These are phyloP conservation scores for Wallemia hederae DNA, from an alignment of 1,284 basidiomycete genomes.

Conservation along the genomic window DNA sequence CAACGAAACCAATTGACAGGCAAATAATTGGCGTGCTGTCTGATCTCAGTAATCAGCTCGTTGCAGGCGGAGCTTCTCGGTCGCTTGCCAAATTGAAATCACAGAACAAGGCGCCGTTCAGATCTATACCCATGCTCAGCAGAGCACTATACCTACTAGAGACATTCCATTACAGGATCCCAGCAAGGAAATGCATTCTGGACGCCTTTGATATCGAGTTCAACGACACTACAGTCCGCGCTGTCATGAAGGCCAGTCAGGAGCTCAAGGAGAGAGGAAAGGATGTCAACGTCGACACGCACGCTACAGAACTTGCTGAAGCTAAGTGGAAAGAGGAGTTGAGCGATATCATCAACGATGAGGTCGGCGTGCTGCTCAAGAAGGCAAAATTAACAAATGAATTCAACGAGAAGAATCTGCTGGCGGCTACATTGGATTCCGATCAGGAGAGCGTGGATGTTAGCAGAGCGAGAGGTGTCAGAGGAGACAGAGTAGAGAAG, in stretches of 20 bases:
- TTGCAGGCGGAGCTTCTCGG: slow-evolving; percentile 71
- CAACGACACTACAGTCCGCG: not conserved
- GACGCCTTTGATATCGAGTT: slow-evolving; percentile 68
- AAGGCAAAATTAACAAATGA: not conserved
- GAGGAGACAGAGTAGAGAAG: not conserved
- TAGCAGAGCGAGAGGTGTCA: not conserved
- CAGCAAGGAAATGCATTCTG: slow-evolving; percentile 66
- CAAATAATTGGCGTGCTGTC: slow-evolving; percentile 69
- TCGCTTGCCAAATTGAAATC: slow-evolving; percentile 64
- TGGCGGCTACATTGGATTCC: not conserved
- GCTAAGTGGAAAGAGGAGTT: not conserved
- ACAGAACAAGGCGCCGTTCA: slow-evolving; percentile 31
- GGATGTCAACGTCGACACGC: not conserved
- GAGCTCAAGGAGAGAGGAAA: not conserved
- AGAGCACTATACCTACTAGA: slow-evolving; percentile 60
- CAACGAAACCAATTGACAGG: slow-evolving; percentile 40
- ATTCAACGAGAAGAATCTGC: not conserved
- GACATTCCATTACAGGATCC: slow-evolving; percentile 58
- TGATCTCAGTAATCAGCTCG: slow-evolving; percentile 81
- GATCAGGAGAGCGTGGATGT: slow-evolving; percentile 1
- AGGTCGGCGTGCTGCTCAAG: not conserved
- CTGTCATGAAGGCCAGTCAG: slow-evolving; percentile 1
- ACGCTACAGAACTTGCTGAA: not conserved
- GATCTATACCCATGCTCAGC: slow-evolving; percentile 46
- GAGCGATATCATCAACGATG: not conserved